phyloP scores from a whole-genome alignment of 2,329 filamentous ascomycete species.

The Colletotrichum noveboracense region DNA sequence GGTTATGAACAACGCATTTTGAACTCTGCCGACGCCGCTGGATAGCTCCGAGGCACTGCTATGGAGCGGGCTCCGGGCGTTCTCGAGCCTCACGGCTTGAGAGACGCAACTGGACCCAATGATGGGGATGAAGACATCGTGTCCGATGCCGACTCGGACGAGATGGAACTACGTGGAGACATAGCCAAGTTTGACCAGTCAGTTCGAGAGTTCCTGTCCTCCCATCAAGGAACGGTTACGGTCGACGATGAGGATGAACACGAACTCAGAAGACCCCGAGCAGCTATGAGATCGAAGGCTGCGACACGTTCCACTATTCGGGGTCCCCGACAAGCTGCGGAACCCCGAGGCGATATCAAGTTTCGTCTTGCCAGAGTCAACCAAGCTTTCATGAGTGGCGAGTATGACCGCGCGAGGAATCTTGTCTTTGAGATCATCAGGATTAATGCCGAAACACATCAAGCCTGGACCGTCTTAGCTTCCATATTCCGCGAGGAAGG shows the following conservation, averaged over 20 bases:
- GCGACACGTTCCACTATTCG: constrained; percentile 30
- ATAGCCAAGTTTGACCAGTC: constrained; percentile 49
- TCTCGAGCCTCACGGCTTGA: neutral
- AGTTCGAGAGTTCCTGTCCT: constrained; percentile 44
- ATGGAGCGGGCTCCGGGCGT: neutral
- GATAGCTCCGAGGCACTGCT: neutral
- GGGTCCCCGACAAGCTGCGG: constrained; percentile 65
- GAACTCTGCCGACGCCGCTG: neutral
- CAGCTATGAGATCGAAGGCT: constrained; percentile 26
- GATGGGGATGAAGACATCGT: constrained; percentile 27
- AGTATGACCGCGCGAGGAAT: constrained; percentile 64
- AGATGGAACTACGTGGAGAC: constrained; percentile 48
- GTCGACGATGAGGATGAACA: neutral
- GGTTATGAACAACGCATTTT: neutral
- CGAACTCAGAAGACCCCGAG: constrained; percentile 18
- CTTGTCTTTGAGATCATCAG: constrained; percentile 68
- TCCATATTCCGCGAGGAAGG: constrained; percentile 67
- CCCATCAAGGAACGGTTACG: constrained; percentile 29
- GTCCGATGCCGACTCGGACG: constrained; percentile 49
- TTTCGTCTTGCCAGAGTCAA: constrained; percentile 70
- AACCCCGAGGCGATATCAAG: constrained; percentile 75
- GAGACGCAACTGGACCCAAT: neutral
- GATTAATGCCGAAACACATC: constrained; percentile 70
- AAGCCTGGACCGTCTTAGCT: constrained; percentile 68
- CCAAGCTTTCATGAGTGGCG: constrained; percentile 67